Base-by-base conservation (phyloP, 768 basidiomycete species). In the Phlebiopsis flavidoalba region DNA sequence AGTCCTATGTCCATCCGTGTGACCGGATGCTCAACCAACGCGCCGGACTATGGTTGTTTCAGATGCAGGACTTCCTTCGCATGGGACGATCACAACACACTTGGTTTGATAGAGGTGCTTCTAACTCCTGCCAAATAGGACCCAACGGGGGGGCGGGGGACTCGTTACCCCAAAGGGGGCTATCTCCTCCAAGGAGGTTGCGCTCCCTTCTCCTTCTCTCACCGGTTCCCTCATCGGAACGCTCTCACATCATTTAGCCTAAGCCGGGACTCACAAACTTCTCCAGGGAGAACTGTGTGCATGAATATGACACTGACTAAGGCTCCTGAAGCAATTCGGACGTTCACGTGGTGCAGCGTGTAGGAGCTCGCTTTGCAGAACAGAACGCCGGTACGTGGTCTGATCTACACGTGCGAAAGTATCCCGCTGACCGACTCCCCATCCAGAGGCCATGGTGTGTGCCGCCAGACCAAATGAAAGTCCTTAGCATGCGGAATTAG, bases 21-120 rank as follows among this genome's bases (percentile, higher is more conserved):
- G 63, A n/a, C n/a, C n/a, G n/a, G n/a, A 46, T 40, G 36, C 59
- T 60, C 35, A 57, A 51, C 56, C 43, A n/a, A 46, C 63, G 47
- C 49, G 45, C 35, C 46, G 21, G n/a, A n/a, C 6, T 26, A n/a
- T n/a, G n/a, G n/a, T 21, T 58, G 46, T 60, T n/a, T 22, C 71
- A 98, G 95, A 96, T 99, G 95, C 93, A 96, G 81, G 96, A 98
- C 79, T 98, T 99, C 70, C 80, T 99, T 80, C 83, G 82, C 70
- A 88, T 98, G 75, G n/a, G 98, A 99, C 76, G n/a, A n/a, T 91
- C 93, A n/a, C 22, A 89, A 87, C 70, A n/a, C n/a, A n/a, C 83
- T 99, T 59, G 94, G n/a, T n/a, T 95, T 35, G 96, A n/a, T n/a
- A 98, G 73, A 87, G 92, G 67, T 99, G 96, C 74, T 99, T 99